Percentiles rank a stretch among this genome's conserved stretches.
phyloP scores from a whole-genome alignment of 257 asterid genomes.

The Nicotiana attenuata region DNA sequence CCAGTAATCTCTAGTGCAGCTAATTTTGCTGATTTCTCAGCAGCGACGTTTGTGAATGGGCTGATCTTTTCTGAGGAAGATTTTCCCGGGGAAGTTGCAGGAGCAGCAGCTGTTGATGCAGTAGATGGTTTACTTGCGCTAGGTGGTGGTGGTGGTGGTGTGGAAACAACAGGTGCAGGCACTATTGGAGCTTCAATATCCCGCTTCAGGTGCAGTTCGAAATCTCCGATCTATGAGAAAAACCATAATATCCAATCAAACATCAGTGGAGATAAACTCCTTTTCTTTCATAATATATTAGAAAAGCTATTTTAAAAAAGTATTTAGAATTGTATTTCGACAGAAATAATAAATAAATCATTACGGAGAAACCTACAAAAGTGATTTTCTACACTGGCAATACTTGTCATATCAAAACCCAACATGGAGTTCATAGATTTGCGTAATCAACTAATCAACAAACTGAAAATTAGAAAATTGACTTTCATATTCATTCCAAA shows the following conservation, averaged over 20 bases:
- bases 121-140: constrained; percentile 44
- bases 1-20: constrained; percentile 69
- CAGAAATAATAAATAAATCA: neutral
- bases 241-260: constrained; percentile 13
- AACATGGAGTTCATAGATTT: neutral
- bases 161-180: constrained; percentile 38
- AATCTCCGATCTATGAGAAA: constrained; percentile 57
- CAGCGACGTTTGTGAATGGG: constrained; percentile 53
- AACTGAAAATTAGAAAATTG: neutral
- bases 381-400: neutral
- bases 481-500: neutral
- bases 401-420: neutral
- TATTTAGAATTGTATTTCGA: neutral
- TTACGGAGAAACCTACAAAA: neutral
- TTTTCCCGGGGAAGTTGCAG: constrained; percentile 49
- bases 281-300: neutral
- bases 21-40: constrained; percentile 57
- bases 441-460: neutral
- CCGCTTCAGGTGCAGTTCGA: constrained; percentile 69
- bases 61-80: constrained; percentile 51
- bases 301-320: neutral
- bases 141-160: constrained; percentile 37
- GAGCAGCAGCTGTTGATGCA: constrained; percentile 35
- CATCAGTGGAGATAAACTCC: neutral
- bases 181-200: constrained; percentile 40